Percentiles rank a stretch among this genome's conserved stretches.
These are phyloP conservation scores for Millerozyma miso DNA, from an alignment of 805 yeast genomes.

Conservation along the genomic window DNA sequence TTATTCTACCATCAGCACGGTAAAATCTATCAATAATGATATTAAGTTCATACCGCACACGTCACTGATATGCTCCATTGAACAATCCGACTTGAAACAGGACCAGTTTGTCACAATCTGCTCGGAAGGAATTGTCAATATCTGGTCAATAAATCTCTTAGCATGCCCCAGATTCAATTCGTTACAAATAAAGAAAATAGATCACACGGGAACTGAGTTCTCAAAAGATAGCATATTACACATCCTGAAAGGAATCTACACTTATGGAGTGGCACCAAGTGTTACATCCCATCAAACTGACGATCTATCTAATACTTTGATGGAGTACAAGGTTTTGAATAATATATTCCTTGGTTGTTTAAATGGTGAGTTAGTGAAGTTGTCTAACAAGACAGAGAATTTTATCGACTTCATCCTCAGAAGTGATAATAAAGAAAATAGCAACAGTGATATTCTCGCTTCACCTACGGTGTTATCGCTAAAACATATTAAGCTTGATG, in stretches of 20 bases:
- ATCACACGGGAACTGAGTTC: background rate
- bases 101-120: constrained; percentile 19
- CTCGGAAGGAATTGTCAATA: constrained; percentile 23
- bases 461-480: constrained; percentile 4
- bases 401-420: constrained; percentile 10
- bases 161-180: constrained; percentile 23
- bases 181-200: constrained; percentile 6
- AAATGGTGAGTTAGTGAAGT: constrained; percentile 14
- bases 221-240: background rate
- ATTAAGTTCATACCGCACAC: constrained; percentile 12
- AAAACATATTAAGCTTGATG: background rate
- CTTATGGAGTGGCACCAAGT: background rate
- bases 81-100: constrained; percentile 17
- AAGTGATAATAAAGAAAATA: constrained; percentile 4
- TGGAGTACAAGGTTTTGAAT: constrained; percentile 15
- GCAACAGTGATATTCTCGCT: constrained; percentile 1
- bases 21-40: background rate
- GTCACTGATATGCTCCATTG: constrained; percentile 18
- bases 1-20: constrained; percentile 8
- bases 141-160: constrained; percentile 32
- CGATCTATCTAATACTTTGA: constrained; percentile 1
- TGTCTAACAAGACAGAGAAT: constrained; percentile 13
- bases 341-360: constrained; percentile 16
- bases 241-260: background rate
- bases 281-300: background rate